phyloP scores from a whole-genome alignment of 208 protist genomes.

The Eutreptiella sp. region DNA sequence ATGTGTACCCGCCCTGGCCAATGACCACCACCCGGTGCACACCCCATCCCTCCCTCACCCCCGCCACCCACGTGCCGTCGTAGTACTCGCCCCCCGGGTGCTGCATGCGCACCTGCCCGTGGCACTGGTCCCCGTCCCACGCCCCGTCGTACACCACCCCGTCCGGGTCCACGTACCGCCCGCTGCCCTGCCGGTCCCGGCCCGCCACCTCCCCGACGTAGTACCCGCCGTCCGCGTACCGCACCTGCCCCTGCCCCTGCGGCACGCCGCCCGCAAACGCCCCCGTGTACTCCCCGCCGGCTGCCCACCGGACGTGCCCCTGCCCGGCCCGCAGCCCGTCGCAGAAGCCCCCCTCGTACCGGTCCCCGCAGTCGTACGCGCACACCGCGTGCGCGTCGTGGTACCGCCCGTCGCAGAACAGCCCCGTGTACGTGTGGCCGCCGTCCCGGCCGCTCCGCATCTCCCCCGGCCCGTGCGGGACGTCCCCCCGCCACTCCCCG shows the following conservation, averaged over 20 bases:
- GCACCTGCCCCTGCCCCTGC: slow-evolving; percentile 61
- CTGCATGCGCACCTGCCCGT: slow-evolving; percentile 30
- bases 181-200: slow-evolving; percentile 8
- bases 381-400: not conserved
- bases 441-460: slow-evolving; percentile 39
- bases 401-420: not conserved
- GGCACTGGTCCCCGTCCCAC: slow-evolving; percentile 20
- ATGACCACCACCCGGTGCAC: not conserved
- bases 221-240: slow-evolving; percentile 31
- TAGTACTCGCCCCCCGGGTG: slow-evolving; percentile 50
- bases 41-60: slow-evolving; percentile 41
- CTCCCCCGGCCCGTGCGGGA: too few relatives aligned
- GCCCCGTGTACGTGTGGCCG: not conserved
- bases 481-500: slow-evolving; percentile 60
- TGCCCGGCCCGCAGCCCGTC: too few relatives aligned
- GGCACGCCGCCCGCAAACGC: not conserved
- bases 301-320: not conserved
- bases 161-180: slow-evolving; percentile 18
- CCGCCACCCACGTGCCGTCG: slow-evolving; percentile 51
- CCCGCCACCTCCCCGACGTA: slow-evolving; percentile 27
- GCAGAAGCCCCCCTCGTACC: too few relatives aligned
- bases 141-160: slow-evolving; percentile 29
- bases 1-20: slow-evolving; percentile 46
- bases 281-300: not conserved
- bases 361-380: too few relatives aligned